Evolutionary conservation across 169 alveolate genomes (phyloP).

Genomic region (Toxoplasma gondii): DNA sequence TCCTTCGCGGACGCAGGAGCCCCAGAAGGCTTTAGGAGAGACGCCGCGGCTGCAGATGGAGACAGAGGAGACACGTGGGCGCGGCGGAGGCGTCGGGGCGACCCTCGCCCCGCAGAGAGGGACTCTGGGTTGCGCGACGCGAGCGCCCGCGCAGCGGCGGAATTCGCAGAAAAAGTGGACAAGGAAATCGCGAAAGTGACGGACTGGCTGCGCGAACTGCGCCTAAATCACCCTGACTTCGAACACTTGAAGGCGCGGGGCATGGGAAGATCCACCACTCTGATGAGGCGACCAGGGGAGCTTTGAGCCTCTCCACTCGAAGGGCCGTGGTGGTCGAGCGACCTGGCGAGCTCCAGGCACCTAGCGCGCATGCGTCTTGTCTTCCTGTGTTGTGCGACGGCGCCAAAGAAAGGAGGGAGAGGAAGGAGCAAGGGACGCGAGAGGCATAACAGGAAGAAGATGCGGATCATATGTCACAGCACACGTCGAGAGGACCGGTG

Average conservation of each 20-base stretch:
- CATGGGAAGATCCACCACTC: background rate
- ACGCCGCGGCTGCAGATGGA: background rate
- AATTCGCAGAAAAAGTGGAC: background rate
- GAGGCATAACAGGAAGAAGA: background rate
- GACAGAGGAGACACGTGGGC: background rate
- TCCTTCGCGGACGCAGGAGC: background rate
- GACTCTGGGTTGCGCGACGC: background rate
- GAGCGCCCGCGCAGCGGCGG: background rate
- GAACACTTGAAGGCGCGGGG: background rate
- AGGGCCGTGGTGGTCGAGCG: no score
- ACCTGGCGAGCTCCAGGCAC: no score
- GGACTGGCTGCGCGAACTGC: background rate
- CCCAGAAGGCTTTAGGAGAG: background rate
- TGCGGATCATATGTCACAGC: no score
- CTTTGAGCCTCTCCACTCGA: no score
- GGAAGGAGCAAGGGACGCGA: background rate
- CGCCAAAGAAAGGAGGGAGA: background rate
- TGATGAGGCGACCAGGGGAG: background rate
- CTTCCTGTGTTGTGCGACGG: background rate
- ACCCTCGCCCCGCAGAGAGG: background rate
- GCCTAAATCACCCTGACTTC: constrained; percentile 10
- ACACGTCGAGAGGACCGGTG: no score
- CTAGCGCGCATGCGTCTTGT: no score
- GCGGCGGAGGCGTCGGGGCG: background rate
- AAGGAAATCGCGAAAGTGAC: background rate